Conservation (phyloP, 371 early-diverging fungal genomes). For the Amoeboaphelidium protococcarum region DNA sequence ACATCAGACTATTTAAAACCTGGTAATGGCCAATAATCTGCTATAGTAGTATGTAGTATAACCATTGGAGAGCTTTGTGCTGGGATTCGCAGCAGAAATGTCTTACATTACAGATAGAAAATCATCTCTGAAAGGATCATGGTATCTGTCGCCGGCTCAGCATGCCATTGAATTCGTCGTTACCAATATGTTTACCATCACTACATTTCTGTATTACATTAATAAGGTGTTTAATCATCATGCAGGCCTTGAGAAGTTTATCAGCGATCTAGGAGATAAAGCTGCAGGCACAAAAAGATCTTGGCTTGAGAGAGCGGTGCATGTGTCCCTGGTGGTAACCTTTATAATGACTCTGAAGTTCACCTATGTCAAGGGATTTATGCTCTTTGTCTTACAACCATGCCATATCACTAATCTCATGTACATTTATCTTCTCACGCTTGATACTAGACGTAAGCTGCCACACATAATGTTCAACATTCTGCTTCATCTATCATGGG, state of each 20-base stretch:
- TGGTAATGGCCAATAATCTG: no score
- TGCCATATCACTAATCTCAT: not conserved
- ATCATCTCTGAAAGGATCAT: not conserved
- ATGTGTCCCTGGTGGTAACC: conserved; percentile 9
- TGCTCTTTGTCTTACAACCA: not conserved
- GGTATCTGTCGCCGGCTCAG: conserved; percentile 28
- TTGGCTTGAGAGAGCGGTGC: conserved; percentile 11
- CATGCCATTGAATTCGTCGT: conserved; percentile 24
- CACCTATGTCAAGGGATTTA: not conserved
- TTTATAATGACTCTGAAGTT: not conserved
- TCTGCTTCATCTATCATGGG: not conserved
- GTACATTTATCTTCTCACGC: not conserved
- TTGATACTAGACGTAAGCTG: no score
- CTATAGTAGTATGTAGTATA: no score
- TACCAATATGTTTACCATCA: conserved; percentile 18
- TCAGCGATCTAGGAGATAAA: not conserved
- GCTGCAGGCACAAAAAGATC: conserved; percentile 1
- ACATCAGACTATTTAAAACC: no score
- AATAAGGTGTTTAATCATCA: conserved; percentile 5
- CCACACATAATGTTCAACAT: not conserved
- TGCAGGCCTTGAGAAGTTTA: not conserved
- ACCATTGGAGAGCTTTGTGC: no score
- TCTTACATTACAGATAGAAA: not conserved
- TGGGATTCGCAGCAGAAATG: no score
- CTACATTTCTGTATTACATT: conserved; percentile 15